A percentile compares a stretch with the other conserved stretches of the same genome.
These are phyloP conservation scores for Euclidium syriacum DNA, from an alignment of 345 rosid genomes.

Conservation along the genomic window DNA sequence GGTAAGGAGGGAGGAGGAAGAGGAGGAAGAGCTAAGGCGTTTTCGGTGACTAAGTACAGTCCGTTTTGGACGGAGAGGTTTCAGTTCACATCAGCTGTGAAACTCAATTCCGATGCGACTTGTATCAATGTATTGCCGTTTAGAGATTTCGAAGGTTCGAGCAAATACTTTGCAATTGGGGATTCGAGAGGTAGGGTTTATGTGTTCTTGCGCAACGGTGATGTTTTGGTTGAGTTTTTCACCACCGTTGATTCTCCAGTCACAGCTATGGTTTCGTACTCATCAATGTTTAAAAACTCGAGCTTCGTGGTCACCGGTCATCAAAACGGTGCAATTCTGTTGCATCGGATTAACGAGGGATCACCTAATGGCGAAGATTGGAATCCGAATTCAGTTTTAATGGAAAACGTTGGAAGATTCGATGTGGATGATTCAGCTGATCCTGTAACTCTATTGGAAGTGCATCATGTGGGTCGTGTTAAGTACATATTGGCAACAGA, in stretches of 20 bases:
- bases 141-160: slow-evolving; percentile 67
- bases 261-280: slow-evolving; percentile 71
- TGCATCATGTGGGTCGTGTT: slow-evolving; percentile 78
- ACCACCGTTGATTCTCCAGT: slow-evolving; percentile 53
- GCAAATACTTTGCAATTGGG: slow-evolving; percentile 85
- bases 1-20: slow-evolving; percentile 8
- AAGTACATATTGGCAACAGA: slow-evolving; percentile 63
- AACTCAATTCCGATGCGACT: slow-evolving; percentile 63
- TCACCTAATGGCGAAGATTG: slow-evolving; percentile 58
- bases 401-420: slow-evolving; percentile 55
- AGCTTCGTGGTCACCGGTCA: slow-evolving; percentile 77
- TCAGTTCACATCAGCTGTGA: slow-evolving; percentile 80
- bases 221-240: slow-evolving; percentile 59
- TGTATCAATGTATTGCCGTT: slow-evolving; percentile 71
- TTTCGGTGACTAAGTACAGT: slow-evolving; percentile 58
- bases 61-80: slow-evolving; percentile 90
- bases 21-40: slow-evolving; percentile 36
- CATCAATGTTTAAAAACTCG: slow-evolving; percentile 64
- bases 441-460: slow-evolving; percentile 56
- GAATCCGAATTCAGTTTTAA: slow-evolving; percentile 43
- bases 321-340: slow-evolving; percentile 56
- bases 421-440: slow-evolving; percentile 33
- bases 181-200: slow-evolving; percentile 71
- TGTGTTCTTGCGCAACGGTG: slow-evolving; percentile 74
- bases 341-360: slow-evolving; percentile 61